These are phyloP conservation scores for Tephrocybe rancida DNA, from an alignment of 768 basidiomycete genomes.

Conservation along the genomic window DNA sequence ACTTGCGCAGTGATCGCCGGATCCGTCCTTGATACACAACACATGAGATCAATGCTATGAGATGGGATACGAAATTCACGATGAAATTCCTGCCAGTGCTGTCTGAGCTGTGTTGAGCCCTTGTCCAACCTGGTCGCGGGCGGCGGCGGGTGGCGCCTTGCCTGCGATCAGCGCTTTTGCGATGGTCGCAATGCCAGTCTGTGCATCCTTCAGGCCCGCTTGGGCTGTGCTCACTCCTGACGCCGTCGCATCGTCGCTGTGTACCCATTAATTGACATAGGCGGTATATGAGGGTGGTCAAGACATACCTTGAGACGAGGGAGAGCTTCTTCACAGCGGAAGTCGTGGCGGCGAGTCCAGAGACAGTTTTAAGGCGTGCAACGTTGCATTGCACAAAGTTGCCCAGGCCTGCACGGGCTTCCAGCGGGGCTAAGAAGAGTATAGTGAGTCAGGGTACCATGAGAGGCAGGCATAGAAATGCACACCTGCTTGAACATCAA, in stretches of 20 bases:
- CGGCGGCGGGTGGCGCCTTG: conserved; percentile 19
- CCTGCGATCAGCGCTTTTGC: conserved; percentile 24
- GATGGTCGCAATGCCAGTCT: conserved; percentile 22
- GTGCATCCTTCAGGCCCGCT: conserved; percentile 17
- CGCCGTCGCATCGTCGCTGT: conserved; percentile 18
- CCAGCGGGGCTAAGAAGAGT: background rate
- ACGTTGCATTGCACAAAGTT: conserved; percentile 21
- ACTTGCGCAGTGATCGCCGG: conserved; percentile 5
- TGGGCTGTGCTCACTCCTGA: conserved; percentile 15
- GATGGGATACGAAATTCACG: conserved; percentile 9
- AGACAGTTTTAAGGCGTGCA: conserved; percentile 25
- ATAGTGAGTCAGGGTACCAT: background rate
- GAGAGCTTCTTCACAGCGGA: conserved; percentile 22
- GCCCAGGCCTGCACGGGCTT: background rate
- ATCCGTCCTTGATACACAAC: background rate
- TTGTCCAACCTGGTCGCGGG: conserved; percentile 16
- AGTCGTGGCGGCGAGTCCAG: conserved; percentile 22
- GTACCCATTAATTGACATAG: background rate
- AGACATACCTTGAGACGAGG: background rate
- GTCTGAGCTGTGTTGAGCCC: conserved; percentile 21
- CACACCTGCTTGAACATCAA: background rate
- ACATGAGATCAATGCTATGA: background rate
- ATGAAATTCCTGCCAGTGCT: conserved; percentile 15
- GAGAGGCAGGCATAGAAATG: background rate
- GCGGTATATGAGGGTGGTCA: background rate